Conservation (phyloP, 2,329 filamentous ascomycete species). For the Monosporascus sp. region DNA sequence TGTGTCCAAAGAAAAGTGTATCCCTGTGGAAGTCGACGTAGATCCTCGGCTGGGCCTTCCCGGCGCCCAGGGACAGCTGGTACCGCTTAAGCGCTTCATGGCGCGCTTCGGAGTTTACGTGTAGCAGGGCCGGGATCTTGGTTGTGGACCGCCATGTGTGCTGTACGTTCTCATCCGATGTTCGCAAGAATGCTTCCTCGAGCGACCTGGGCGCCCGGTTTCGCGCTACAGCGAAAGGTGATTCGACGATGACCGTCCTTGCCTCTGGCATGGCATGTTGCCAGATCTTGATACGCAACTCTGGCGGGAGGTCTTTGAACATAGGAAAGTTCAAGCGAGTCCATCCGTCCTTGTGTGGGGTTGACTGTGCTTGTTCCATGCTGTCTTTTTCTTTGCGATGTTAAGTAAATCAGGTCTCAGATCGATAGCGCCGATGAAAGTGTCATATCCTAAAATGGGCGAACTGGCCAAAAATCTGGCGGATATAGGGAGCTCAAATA, state of each 20-base stretch:
- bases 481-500: conserved; percentile 17
- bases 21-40: conserved; percentile 28
- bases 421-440: conserved; percentile 10
- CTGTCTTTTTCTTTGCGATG: conserved; percentile 18
- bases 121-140: conserved; percentile 26
- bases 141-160: conserved; percentile 26
- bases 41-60: conserved; percentile 17
- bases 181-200: conserved; percentile 17
- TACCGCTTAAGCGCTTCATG: conserved; percentile 28
- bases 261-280: conserved; percentile 25
- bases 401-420: conserved; percentile 15
- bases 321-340: conserved; percentile 16
- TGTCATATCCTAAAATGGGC: conserved; percentile 11
- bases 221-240: conserved; percentile 12
- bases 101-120: conserved; percentile 27
- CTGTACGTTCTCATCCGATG: conserved; percentile 4
- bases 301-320: conserved; percentile 26
- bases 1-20: conserved; percentile 26
- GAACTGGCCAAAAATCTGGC: conserved; percentile 14
- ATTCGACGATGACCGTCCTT: conserved; percentile 24
- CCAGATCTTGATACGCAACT: conserved; percentile 29
- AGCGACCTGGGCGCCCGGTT: conserved; percentile 15
- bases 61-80: conserved; percentile 21
- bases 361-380: conserved; percentile 2
- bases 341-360: conserved; percentile 5